Conservation (phyloP, 129 eudicot species). For the Calendula officinalis region DNA sequence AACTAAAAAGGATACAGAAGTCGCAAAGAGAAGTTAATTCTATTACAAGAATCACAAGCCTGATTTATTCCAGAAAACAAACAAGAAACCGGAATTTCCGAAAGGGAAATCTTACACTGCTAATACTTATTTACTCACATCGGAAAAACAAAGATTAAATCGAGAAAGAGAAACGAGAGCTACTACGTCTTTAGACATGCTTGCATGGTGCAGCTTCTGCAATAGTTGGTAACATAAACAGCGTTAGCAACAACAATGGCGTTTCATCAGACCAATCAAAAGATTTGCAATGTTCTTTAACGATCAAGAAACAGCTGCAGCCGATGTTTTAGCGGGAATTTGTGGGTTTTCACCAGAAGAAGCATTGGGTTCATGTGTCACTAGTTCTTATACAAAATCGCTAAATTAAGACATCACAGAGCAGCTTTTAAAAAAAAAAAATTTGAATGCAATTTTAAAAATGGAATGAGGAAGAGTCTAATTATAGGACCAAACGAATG, state of each 20-base stretch:
- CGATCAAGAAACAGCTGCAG: constrained; percentile 82
- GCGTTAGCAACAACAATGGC: too few species aligned
- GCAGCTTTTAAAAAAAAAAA: background rate
- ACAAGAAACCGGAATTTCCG: constrained; percentile 46
- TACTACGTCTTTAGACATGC: constrained; percentile 72
- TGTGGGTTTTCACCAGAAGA: constrained; percentile 96
- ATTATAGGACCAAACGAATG: constrained; percentile 11
- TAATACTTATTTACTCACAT: constrained; percentile 60
- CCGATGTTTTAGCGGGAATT: constrained; percentile 95
- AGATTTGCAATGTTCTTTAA: constrained; percentile 32
- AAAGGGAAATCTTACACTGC: constrained; percentile 50
- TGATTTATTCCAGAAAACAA: constrained; percentile 44
- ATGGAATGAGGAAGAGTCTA: constrained; percentile 3
- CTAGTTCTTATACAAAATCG: constrained; percentile 40
- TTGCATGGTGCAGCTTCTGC: constrained; percentile 87
- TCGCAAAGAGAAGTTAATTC: background rate
- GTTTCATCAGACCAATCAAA: constrained; percentile 43
- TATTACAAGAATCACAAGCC: constrained; percentile 47
- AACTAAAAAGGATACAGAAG: background rate
- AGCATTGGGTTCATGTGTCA: constrained; percentile 94
- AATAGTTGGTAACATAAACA: too few species aligned
- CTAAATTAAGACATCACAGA: background rate
- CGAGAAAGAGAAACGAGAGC: constrained; percentile 54
- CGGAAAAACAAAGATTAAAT: constrained; percentile 52
- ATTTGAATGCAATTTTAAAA: constrained; percentile 6